These are phyloP conservation scores for Septoria linicola DNA, from an alignment of 2,329 filamentous ascomycete genomes.

Conservation along the genomic window DNA sequence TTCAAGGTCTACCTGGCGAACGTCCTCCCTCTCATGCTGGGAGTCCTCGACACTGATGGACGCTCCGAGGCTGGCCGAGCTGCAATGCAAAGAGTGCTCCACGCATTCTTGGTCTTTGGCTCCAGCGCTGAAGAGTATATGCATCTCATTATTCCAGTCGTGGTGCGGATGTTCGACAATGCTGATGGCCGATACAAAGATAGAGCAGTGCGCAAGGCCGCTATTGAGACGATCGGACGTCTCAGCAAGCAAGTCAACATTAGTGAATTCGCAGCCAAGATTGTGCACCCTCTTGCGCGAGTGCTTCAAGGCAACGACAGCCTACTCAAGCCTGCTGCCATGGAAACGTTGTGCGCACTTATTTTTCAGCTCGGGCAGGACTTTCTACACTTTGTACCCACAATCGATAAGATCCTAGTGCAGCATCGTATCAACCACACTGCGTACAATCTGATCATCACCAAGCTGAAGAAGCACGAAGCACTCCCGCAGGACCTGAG, in stretches of 20 bases:
- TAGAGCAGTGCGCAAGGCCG: slow-evolving; percentile 75
- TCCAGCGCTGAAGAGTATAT: slow-evolving; percentile 97
- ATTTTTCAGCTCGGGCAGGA: slow-evolving; percentile 96
- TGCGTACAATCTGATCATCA: slow-evolving; percentile 89
- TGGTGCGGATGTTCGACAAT: slow-evolving; percentile 92
- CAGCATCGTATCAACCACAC: slow-evolving; percentile 79
- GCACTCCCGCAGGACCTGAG: slow-evolving; percentile 92
- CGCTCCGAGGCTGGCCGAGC: slow-evolving; percentile 62
- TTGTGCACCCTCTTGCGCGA: slow-evolving; percentile 88
- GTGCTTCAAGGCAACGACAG: slow-evolving; percentile 73
- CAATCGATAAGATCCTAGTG: slow-evolving; percentile 81
- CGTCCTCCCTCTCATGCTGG: slow-evolving; percentile 88
- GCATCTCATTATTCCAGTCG: slow-evolving; percentile 95
- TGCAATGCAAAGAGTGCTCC: slow-evolving; percentile 65
- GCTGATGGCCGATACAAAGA: slow-evolving; percentile 32
- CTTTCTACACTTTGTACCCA: slow-evolving; percentile 89
- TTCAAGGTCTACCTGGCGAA: slow-evolving; percentile 95
- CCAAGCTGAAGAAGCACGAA: slow-evolving; percentile 91
- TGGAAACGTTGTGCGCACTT: slow-evolving; percentile 91
- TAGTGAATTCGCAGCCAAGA: slow-evolving; percentile 93
- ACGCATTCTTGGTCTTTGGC: slow-evolving; percentile 94
- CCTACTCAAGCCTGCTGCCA: slow-evolving; percentile 72
- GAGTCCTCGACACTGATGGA: slow-evolving; percentile 82
- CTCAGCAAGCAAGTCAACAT: slow-evolving; percentile 95
- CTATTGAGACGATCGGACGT: slow-evolving; percentile 92